Evolutionary conservation across 768 basidiomycete genomes (phyloP), one percentile per base, ranked within the genome.

Genomic region (Suillus hirtellus): DNA sequence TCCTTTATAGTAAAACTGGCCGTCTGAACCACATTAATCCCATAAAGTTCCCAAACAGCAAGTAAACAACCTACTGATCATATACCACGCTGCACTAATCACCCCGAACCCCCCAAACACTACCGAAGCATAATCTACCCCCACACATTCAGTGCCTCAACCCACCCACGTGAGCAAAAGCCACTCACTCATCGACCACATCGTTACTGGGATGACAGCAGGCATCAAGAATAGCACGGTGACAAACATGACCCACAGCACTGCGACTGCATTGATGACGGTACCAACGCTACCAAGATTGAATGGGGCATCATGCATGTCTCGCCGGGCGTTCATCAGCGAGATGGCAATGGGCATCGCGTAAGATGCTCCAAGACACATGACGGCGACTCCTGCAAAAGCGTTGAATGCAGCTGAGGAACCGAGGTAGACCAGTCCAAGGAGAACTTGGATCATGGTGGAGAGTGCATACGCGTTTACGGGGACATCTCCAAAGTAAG

Each of bases 211-310:
- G 4, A 89, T 75, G 44, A 81, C 79, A 7, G 85, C 83, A 7
- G 87, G 87, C 87, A 89, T 89, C 27, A 86, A 87, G 69, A 89
- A 89, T 65, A 90, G 69, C 38, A 89, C 82, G 49, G 86, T 84
- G 70, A 86, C 82, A 59, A 89, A 86, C 58, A 73, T 53, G 62
- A 84, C 77, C 88, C 88, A 89, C n/a, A 82, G 56, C 11, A 89
- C 78, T 4, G 86, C 84, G 19, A 82, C 68, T 11, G 71, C 67
- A 71, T 89, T 89, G 9, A 86, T 74, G 47, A 73, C 27, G 37
- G 63, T 70, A 0, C 87, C 87, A 62, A 75, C 73, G 31, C 68
- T 74, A 0, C 85, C 87, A 9, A 86, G 70, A 31, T 67, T 72
- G 66, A 81, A 89, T 3, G 84, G 83, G 4, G 88, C 85, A 56